Evolutionary conservation across 768 basidiomycete genomes (phyloP).

Genomic region (Tremella fuciformis): DNA sequence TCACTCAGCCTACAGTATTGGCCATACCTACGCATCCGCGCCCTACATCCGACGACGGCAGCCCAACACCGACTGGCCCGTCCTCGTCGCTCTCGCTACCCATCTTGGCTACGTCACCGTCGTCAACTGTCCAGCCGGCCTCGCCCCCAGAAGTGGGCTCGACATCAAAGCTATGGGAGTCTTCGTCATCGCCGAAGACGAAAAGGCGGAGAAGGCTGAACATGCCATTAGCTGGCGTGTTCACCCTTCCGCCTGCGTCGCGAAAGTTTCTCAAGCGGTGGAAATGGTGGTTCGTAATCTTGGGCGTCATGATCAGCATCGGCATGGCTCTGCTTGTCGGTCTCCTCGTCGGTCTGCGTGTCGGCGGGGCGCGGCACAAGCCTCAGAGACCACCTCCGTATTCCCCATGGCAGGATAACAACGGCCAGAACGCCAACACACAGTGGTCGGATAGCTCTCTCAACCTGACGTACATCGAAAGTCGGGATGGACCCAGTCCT

Average conservation of each 20-base stretch:
- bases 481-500: conserved; percentile 35
- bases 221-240: neutral
- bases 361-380: conserved; percentile 2
- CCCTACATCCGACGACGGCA: neutral
- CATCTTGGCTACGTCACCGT: conserved; percentile 9
- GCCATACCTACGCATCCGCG: neutral
- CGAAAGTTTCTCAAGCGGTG: conserved; percentile 29
- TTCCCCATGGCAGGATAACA: conserved; percentile 27
- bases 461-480: conserved; percentile 30
- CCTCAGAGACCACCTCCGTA: conserved; percentile 13
- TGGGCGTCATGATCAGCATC: conserved; percentile 21
- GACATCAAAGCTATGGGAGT: conserved; percentile 30
- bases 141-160: conserved; percentile 4
- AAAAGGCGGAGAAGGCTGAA: conserved; percentile 2
- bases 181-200: neutral
- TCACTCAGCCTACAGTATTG: conserved; percentile 4
- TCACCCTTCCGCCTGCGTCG: neutral
- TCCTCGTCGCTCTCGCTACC: conserved; percentile 9
- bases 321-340: conserved; percentile 37
- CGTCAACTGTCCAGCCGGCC: neutral
- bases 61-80: conserved; percentile 10
- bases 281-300: conserved; percentile 29
- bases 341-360: conserved; percentile 28
- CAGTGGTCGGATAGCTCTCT: conserved; percentile 4
- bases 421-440: conserved; percentile 21